A percentile compares a stretch with the other conserved stretches of the same genome.
These are phyloP conservation scores for Moricandia moricandioides DNA, from an alignment of 345 rosid species.

Conservation along the genomic window DNA sequence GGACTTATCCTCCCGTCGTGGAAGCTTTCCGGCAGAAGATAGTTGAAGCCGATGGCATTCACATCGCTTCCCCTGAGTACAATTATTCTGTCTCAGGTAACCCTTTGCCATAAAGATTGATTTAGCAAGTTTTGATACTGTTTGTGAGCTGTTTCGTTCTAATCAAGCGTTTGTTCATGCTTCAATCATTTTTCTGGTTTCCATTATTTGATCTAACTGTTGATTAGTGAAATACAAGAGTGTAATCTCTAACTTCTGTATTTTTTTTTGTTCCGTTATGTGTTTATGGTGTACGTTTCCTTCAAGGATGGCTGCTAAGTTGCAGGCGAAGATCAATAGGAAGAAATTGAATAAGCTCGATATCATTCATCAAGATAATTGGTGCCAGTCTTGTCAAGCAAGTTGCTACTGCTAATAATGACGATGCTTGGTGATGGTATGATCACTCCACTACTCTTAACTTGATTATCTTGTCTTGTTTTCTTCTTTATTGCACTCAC, in stretches of 20 bases:
- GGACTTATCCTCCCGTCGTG: constrained; percentile 53
- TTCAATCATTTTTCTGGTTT: not conserved
- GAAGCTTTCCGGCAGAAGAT: constrained; percentile 69
- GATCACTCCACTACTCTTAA: no score
- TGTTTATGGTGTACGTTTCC: not conserved
- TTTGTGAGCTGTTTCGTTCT: constrained; percentile 9
- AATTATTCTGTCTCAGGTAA: constrained; percentile 66
- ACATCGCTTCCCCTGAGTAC: constrained; percentile 88
- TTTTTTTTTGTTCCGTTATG: not conserved
- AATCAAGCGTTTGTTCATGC: constrained; percentile 16
- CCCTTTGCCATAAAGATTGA: not conserved
- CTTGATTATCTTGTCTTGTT: no score
- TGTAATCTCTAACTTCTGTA: constrained; percentile 17
- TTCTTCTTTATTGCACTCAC: no score
- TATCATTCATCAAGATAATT: no score
- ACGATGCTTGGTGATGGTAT: no score
- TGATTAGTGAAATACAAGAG: not conserved
- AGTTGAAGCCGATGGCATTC: constrained; percentile 53
- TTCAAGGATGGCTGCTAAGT: constrained; percentile 84
- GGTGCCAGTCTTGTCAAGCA: no score
- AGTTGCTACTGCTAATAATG: no score
- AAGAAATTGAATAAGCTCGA: constrained; percentile 69
- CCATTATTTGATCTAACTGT: not conserved
- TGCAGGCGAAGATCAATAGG: constrained; percentile 80
- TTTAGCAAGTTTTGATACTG: no score